Conservation (phyloP, 2,329 filamentous ascomycete species). For the Trichoderma atroviride region DNA sequence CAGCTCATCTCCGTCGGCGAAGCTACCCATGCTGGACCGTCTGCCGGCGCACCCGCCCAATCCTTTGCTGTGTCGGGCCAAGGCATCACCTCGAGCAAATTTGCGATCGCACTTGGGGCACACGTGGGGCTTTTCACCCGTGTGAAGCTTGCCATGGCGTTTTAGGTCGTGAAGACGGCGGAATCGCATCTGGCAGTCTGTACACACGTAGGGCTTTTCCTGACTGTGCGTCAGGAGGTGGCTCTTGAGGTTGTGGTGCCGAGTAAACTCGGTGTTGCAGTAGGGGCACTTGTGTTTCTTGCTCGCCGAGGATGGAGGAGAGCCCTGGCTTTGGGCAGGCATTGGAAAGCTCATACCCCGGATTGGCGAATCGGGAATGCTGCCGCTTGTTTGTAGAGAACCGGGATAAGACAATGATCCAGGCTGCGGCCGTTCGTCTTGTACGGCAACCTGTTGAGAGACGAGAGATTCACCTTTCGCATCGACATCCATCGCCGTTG, state of each 20-base stretch:
- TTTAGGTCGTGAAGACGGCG: constrained; percentile 92
- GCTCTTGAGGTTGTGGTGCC: constrained; percentile 96
- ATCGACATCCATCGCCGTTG: constrained; percentile 59
- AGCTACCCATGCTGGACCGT: constrained; percentile 81
- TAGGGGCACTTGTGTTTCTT: constrained; percentile 98
- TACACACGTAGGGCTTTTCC: constrained; percentile 95
- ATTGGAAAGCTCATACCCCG: constrained; percentile 63
- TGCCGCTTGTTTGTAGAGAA: constrained; percentile 47
- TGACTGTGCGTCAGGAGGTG: constrained; percentile 97
- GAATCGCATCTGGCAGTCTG: constrained; percentile 91
- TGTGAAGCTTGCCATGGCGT: constrained; percentile 93
- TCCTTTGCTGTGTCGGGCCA: constrained; percentile 93
- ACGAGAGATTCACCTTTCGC: constrained; percentile 42
- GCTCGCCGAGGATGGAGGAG: constrained; percentile 61
- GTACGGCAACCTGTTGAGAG: constrained; percentile 47
- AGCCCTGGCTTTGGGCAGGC: constrained; percentile 48
- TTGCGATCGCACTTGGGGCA: constrained; percentile 93
- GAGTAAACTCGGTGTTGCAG: constrained; percentile 94
- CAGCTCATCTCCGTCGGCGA: constrained; percentile 76
- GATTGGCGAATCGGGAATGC: constrained; percentile 48
- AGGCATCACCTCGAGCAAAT: constrained; percentile 91
- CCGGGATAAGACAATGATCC: constrained; percentile 59
- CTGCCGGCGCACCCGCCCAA: constrained; percentile 93
- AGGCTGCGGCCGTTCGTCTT: constrained; percentile 55
- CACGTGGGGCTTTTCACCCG: constrained; percentile 91